These are phyloP conservation scores for Tetradesmus lagerheimii DNA, from an alignment of 139 green algal genomes.

Conservation along the genomic window DNA sequence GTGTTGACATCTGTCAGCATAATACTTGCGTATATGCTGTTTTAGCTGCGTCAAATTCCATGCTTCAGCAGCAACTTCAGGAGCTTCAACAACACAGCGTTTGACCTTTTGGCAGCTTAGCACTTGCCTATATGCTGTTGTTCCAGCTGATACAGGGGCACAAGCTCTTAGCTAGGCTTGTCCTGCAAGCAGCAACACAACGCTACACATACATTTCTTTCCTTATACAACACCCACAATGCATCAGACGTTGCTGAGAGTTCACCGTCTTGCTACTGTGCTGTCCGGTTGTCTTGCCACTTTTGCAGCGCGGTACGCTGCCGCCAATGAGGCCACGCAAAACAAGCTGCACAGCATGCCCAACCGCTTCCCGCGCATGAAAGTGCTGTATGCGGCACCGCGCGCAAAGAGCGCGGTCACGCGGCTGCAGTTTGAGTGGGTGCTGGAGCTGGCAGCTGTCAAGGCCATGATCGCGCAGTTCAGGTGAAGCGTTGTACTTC, in stretches of 20 bases:
- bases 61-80: too few relatives aligned
- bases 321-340: constrained; percentile 40
- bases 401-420: constrained; percentile 1
- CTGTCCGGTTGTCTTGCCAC: neutral
- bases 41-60: too few relatives aligned
- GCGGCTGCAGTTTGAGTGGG: constrained; percentile 44
- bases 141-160: too few relatives aligned
- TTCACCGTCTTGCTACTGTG: neutral
- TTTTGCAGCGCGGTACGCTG: constrained; percentile 27
- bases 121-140: too few relatives aligned
- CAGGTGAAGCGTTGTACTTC: neutral
- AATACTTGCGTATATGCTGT: too few relatives aligned
- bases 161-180: too few relatives aligned
- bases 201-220: neutral
- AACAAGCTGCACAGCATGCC: constrained; percentile 45
- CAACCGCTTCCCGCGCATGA: constrained; percentile 7
- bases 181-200: too few relatives aligned
- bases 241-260: neutral
- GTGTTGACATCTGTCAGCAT: too few relatives aligned
- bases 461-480: constrained; percentile 36
- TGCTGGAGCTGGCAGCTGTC: constrained; percentile 31
- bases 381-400: constrained; percentile 30
- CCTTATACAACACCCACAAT: neutral
- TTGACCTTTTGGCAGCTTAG: too few relatives aligned
- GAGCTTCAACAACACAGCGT: too few relatives aligned